Evolutionary conservation across 2,329 filamentous ascomycete genomes (phyloP).

Genomic region (Hypoxylon sp.): DNA sequence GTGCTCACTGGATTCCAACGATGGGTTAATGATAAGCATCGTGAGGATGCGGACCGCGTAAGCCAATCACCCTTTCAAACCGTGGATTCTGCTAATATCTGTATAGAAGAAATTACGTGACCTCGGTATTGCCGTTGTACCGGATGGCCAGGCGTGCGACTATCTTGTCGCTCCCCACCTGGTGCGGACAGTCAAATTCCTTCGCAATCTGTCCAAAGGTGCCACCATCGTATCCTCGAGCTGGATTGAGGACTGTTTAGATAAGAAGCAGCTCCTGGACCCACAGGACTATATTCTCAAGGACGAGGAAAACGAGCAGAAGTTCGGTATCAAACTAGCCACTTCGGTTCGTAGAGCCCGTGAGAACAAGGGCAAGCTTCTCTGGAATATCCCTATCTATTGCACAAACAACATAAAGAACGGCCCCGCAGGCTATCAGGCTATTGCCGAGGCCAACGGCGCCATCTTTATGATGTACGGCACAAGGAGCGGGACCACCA

Average conservation of each 20-base stretch:
- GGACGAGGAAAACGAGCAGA: conserved; percentile 81
- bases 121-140: conserved; percentile 84
- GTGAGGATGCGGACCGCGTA: conserved; percentile 86
- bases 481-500: conserved; percentile 78
- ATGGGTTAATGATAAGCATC: conserved; percentile 81
- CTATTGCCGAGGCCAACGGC: conserved; percentile 90
- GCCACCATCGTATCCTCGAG: conserved; percentile 82
- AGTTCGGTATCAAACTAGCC: conserved; percentile 77
- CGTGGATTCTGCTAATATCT: conserved; percentile 38
- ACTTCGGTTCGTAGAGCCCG: conserved; percentile 79
- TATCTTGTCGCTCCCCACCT: conserved; percentile 90
- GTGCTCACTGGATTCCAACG: conserved; percentile 86
- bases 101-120: conserved; percentile 82
- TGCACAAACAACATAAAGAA: conserved; percentile 85
- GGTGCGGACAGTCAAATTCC: conserved; percentile 93
- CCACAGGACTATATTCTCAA: conserved; percentile 76
- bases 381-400: conserved; percentile 84
- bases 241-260: conserved; percentile 84
- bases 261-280: conserved; percentile 75
- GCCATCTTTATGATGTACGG: conserved; percentile 85
- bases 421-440: conserved; percentile 85
- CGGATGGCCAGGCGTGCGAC: conserved; percentile 82
- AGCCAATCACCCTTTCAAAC: conserved; percentile 54
- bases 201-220: conserved; percentile 86
- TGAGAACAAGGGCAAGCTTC: conserved; percentile 81